Conservation (phyloP, 257 asterid genomes). For the Nicotiana tabacum region DNA sequence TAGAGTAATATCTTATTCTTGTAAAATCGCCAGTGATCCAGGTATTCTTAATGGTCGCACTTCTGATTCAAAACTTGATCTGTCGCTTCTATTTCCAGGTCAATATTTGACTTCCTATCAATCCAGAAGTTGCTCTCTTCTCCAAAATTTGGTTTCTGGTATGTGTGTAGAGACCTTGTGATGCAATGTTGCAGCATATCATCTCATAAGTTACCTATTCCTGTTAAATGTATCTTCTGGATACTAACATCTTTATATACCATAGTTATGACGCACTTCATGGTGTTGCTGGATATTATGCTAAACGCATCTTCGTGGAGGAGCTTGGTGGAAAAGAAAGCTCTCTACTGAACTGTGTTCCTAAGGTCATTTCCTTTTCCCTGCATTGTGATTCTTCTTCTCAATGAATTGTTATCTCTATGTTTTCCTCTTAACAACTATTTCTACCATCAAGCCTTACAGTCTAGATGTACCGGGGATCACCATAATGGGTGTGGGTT, state of each 20-base stretch:
- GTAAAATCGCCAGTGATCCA: no score
- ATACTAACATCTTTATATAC: constrained; percentile 2
- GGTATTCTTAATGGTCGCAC: neutral
- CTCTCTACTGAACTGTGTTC: constrained; percentile 82
- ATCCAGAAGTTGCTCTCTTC: constrained; percentile 73
- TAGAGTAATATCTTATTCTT: no score
- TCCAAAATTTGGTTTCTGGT: constrained; percentile 89
- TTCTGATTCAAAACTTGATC: constrained; percentile 14
- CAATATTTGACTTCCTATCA: constrained; percentile 86
- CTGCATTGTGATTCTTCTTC: neutral
- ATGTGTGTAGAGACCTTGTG: constrained; percentile 21
- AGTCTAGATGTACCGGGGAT: no score
- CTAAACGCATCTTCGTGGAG: constrained; percentile 85
- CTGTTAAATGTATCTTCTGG: neutral
- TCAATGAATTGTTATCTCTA: neutral
- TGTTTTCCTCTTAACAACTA: neutral
- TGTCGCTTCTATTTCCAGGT: constrained; percentile 41
- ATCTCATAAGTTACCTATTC: neutral
- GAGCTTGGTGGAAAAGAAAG: constrained; percentile 88
- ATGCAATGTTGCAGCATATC: neutral
- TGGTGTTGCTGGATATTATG: constrained; percentile 97
- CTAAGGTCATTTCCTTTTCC: constrained; percentile 51
- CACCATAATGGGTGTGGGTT: no score
- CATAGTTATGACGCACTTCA: constrained; percentile 91
- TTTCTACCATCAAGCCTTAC: no score